phyloP scores from a whole-genome alignment of 2,329 filamentous ascomycete species.

The Cordyceps farinosa region DNA sequence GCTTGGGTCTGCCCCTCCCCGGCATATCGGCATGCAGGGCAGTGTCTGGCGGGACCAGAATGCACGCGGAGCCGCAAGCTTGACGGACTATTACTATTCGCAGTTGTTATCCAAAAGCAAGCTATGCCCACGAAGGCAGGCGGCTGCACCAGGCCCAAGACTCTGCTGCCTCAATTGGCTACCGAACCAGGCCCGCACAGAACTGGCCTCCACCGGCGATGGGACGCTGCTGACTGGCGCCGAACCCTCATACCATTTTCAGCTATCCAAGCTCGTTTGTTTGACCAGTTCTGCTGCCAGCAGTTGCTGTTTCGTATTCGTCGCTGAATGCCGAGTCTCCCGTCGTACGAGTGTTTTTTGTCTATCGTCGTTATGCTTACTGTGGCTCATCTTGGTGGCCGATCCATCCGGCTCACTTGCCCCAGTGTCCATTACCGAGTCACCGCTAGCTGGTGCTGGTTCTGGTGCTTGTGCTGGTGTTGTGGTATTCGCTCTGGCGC shows the following conservation, averaged over 20 bases:
- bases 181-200: not conserved
- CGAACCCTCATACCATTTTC: not conserved
- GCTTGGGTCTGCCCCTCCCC: not conserved
- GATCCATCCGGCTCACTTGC: not conserved
- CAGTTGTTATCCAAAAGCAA: not conserved
- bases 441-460: not conserved
- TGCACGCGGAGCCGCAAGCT: not conserved
- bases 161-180: not conserved
- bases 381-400: constrained; percentile 3
- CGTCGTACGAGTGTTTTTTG: not conserved
- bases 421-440: not conserved
- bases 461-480: not conserved
- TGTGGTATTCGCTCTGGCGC: too few species aligned
- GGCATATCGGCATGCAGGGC: constrained; percentile 6
- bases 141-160: not conserved
- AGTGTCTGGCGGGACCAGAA: not conserved
- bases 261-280: not conserved
- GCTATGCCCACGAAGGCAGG: not conserved
- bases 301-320: not conserved
- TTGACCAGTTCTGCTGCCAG: not conserved
- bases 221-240: constrained; percentile 3
- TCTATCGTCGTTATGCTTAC: not conserved
- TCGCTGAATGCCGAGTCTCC: not conserved
- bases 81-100: not conserved
- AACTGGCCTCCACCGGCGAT: not conserved